Base-by-base conservation (phyloP, 2,329 filamentous ascomycete genomes). In the Aciculosporium take region DNA sequence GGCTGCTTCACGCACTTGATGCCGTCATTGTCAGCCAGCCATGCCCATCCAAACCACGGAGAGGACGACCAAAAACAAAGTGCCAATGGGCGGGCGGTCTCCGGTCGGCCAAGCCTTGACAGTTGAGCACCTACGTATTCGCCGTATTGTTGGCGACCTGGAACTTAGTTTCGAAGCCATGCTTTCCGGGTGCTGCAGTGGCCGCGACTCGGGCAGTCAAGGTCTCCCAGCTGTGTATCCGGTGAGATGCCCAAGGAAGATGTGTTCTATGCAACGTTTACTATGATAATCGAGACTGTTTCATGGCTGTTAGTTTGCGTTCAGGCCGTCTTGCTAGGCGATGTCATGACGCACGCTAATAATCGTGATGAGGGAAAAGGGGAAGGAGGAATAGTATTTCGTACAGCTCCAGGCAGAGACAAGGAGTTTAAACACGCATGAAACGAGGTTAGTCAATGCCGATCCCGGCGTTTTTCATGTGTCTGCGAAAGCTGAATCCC, bases 71-170 rank as follows among this genome's bases (percentile, higher is more conserved):
- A n/a, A 5, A 23, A 35, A n/a, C 27, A 10, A 32, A 5, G 17
- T 33, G 12, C 20, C 10, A 23, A 7, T 25, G 7, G 15, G 18
- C 21, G n/a, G 3, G 10, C 21, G n/a, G n/a, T 25, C 9, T 18
- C 15, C 9, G 6, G 25, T 13, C 9, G 21, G 21, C 10, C 20
- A 25, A 27, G 8, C 4, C 6, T 33, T 32, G 25, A 13, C 30
- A n/a, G 9, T 27, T 25, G 30, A 24, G 34, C 21, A 43, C 76
- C 53, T 69, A 85, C 82, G 70, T 59, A 93, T 91, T 57, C 84
- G 83, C 62, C 83, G 81, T 57, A 91, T 84, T 23, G 84, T 89
- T 33, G 84, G 84, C 48, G 81, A 87, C 57, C 85, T 87, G 52
- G 79, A 76, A 59, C 81, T 85, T 66, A 82, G 63, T 50, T 67